These are phyloP conservation scores for Chrysosporium keratinophilum DNA, from an alignment of 2,329 filamentous ascomycete species.

Conservation along the genomic window DNA sequence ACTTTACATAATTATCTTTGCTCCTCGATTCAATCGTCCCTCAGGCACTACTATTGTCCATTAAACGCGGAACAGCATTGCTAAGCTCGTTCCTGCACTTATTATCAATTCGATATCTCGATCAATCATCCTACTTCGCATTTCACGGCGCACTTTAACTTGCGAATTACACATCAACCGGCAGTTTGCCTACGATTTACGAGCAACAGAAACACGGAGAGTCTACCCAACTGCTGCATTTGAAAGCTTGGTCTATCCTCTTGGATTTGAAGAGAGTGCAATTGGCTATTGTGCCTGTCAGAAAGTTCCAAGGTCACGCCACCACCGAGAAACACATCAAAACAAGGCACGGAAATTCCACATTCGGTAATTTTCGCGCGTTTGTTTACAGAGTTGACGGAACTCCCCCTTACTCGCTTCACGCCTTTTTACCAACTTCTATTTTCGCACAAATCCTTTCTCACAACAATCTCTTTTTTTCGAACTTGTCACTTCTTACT, in stretches of 20 bases:
- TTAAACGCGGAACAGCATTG: neutral
- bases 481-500: neutral
- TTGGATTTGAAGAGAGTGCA: neutral
- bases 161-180: neutral
- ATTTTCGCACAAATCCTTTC: neutral
- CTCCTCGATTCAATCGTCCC: neutral
- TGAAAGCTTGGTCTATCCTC: neutral
- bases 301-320: neutral
- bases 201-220: neutral
- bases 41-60: neutral
- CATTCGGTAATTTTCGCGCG: neutral
- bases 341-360: slow-evolving; percentile 2
- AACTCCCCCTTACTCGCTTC: neutral
- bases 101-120: neutral
- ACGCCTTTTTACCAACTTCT: neutral
- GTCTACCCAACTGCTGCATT: neutral
- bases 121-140: neutral
- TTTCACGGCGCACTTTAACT: neutral
- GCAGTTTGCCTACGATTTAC: neutral
- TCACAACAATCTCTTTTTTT: neutral
- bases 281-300: neutral
- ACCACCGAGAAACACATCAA: neutral
- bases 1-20: neutral
- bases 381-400: slow-evolving; percentile 5
- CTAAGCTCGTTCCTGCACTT: neutral